These are phyloP conservation scores for Sporothrix variecibatus DNA, from an alignment of 2,329 filamentous ascomycete species.

Conservation along the genomic window DNA sequence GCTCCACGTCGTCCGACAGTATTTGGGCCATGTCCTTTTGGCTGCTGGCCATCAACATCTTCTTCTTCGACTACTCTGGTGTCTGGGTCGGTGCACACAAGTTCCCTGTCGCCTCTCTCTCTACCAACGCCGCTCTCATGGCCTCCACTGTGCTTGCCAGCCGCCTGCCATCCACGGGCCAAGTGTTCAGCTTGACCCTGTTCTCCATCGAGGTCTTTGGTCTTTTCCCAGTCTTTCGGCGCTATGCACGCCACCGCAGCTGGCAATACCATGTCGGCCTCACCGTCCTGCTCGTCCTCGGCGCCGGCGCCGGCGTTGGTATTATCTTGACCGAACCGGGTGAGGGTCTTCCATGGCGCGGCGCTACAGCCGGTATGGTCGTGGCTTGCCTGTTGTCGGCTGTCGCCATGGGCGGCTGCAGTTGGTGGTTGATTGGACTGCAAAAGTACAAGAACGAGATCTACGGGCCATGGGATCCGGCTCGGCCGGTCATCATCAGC, in stretches of 20 bases:
- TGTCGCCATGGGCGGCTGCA: conserved; percentile 86
- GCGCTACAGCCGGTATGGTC: conserved; percentile 69
- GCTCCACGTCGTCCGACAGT: conserved; percentile 86
- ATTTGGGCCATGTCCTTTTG: conserved; percentile 98
- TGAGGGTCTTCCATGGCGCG: conserved; percentile 54
- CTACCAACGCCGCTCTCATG: conserved; percentile 96
- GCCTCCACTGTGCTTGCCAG: conserved; percentile 92
- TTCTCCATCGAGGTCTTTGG: conserved; percentile 98
- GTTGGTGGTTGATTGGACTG: conserved; percentile 95
- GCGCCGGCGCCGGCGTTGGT: conserved; percentile 77
- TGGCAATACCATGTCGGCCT: conserved; percentile 79
- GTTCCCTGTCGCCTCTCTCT: conserved; percentile 70
- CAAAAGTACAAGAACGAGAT: conserved; percentile 99
- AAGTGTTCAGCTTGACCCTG: conserved; percentile 91
- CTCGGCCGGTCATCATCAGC: conserved; percentile 80
- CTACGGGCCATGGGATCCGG: conserved; percentile 95
- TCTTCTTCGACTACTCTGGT: conserved; percentile 95
- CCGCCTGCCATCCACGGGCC: conserved; percentile 82
- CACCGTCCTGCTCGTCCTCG: conserved; percentile 73
- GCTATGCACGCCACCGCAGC: conserved; percentile 78
- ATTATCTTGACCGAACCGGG: conserved; percentile 54
- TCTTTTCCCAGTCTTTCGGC: conserved; percentile 94
- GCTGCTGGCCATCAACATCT: conserved; percentile 92
- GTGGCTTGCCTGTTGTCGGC: conserved; percentile 74
- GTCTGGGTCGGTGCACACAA: conserved; percentile 54